These are phyloP conservation scores for Candida freyschussii DNA, from an alignment of 1,139 yeast species.

Conservation along the genomic window DNA sequence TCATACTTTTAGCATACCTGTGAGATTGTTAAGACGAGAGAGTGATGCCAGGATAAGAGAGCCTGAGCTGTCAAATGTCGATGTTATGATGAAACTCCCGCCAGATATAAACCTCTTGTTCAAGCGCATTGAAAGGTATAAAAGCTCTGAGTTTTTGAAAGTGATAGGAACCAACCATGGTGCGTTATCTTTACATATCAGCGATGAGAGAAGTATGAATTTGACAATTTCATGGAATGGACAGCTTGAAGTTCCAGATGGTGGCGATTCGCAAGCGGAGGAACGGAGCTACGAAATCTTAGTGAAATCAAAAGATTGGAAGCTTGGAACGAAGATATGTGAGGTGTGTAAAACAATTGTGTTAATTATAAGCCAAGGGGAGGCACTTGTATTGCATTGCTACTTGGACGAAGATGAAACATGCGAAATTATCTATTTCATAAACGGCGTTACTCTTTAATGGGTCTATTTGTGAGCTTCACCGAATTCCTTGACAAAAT, in stretches of 20 bases:
- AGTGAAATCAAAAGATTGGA: constrained; percentile 54
- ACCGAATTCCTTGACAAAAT: constrained; percentile 62
- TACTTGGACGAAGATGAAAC: constrained; percentile 51
- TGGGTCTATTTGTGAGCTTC: constrained; percentile 33
- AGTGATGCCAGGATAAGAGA: constrained; percentile 42
- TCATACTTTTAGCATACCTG: constrained; percentile 58
- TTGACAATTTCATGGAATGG: constrained; percentile 59
- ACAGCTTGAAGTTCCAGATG: constrained; percentile 27
- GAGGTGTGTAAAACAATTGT: constrained; percentile 51
- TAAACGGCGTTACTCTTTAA: constrained; percentile 33
- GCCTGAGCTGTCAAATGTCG: constrained; percentile 45
- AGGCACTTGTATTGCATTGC: constrained; percentile 54
- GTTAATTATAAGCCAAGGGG: constrained; percentile 41
- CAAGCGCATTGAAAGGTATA: constrained; percentile 54
- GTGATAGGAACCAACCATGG: constrained; percentile 32
- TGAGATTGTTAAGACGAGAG: constrained; percentile 43
- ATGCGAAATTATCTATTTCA: constrained; percentile 51
- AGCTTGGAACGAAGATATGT: constrained; percentile 47
- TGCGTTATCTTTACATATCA: constrained; percentile 42
- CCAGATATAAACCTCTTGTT: constrained; percentile 42
- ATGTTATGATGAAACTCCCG: constrained; percentile 48
- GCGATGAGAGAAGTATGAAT: constrained; percentile 46
- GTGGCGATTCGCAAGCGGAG: constrained; percentile 5
- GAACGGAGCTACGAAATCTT: constrained; percentile 36
- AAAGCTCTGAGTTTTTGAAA: constrained; percentile 32